phyloP scores from a whole-genome alignment of 805 yeast species.

The Teunomyces gatunensis region DNA sequence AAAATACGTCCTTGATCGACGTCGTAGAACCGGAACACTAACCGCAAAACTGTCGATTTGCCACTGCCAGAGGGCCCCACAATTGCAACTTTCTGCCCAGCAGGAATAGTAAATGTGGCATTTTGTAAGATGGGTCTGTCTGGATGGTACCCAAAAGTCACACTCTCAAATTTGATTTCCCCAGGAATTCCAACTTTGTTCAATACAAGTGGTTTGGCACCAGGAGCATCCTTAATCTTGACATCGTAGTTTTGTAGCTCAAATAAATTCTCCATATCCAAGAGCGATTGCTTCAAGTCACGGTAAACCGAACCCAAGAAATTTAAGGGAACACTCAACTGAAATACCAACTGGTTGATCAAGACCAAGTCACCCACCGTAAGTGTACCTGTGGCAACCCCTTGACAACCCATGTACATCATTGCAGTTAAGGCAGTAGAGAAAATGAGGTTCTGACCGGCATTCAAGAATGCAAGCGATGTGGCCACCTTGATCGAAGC shows the following conservation, averaged over 20 bases:
- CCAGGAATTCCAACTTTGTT: slow-evolving; percentile 46
- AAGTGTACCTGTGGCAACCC: slow-evolving; percentile 77
- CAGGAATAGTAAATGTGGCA: slow-evolving; percentile 82
- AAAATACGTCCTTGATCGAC: slow-evolving; percentile 71
- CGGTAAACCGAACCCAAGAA: slow-evolving; percentile 94
- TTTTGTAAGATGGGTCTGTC: slow-evolving; percentile 81
- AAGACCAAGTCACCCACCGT: slow-evolving; percentile 94
- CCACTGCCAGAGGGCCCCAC: slow-evolving; percentile 98
- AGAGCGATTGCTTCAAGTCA: slow-evolving; percentile 85
- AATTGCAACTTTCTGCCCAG: slow-evolving; percentile 87
- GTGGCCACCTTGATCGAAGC: slow-evolving; percentile 81
- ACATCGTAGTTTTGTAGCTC: slow-evolving; percentile 76
- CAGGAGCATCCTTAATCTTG: slow-evolving; percentile 57
- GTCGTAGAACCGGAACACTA: slow-evolving; percentile 89
- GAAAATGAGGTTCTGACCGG: slow-evolving; percentile 78
- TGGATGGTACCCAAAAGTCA: slow-evolving; percentile 87
- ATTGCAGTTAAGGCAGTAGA: slow-evolving; percentile 89
- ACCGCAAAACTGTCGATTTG: slow-evolving; percentile 80
- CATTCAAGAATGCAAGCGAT: slow-evolving; percentile 71
- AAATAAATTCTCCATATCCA: slow-evolving; percentile 95
- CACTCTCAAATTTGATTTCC: slow-evolving; percentile 85
- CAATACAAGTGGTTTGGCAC: slow-evolving; percentile 61
- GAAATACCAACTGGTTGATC: slow-evolving; percentile 94
- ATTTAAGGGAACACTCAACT: slow-evolving; percentile 89
- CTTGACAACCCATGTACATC: slow-evolving; percentile 98